Conservation (phyloP, 2,329 filamentous ascomycete species). For the Claviceps africana region DNA sequence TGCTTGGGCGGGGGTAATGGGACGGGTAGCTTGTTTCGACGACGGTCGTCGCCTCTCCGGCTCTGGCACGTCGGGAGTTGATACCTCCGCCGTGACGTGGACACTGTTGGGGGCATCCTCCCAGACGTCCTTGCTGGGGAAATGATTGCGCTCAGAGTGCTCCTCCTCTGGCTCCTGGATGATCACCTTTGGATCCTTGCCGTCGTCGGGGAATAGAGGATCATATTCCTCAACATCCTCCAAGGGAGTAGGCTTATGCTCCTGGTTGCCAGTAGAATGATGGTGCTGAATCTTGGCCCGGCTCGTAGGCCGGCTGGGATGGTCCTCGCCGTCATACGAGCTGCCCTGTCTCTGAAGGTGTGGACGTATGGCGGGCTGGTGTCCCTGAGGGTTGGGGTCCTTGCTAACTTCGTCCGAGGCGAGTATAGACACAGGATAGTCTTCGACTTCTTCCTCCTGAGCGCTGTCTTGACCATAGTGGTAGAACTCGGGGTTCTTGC, state of each 20-base stretch:
- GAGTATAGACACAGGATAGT: constrained; percentile 65
- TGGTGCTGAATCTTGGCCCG: constrained; percentile 43
- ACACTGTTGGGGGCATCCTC: constrained; percentile 85
- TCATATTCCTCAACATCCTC: constrained; percentile 92
- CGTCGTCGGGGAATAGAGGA: constrained; percentile 77
- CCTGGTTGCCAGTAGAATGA: constrained; percentile 32
- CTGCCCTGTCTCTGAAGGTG: constrained; percentile 49
- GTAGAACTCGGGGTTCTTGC: constrained; percentile 23
- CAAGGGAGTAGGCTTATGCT: constrained; percentile 53
- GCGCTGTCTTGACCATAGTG: constrained; percentile 28
- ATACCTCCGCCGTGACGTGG: constrained; percentile 67
- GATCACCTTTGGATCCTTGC: constrained; percentile 29
- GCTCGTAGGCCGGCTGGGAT: constrained; percentile 51
- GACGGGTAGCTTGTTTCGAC: constrained; percentile 17
- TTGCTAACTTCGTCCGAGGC: constrained; percentile 79
- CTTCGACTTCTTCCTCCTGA: constrained; percentile 42
- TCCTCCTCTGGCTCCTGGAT: constrained; percentile 20
- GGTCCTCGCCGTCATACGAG: constrained; percentile 39
- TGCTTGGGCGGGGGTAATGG: constrained; percentile 45
- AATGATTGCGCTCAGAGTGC: constrained; percentile 49
- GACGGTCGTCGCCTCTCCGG: constrained; percentile 24
- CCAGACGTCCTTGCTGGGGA: constrained; percentile 94
- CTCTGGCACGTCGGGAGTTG: constrained; percentile 48
- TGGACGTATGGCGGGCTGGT: constrained; percentile 73
- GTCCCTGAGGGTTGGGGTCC: constrained; percentile 50